A percentile compares a stretch with the other conserved stretches of the same genome.
Evolutionary conservation across 179 eudicot species (phyloP).

Genomic region (Silene coronaria): DNA sequence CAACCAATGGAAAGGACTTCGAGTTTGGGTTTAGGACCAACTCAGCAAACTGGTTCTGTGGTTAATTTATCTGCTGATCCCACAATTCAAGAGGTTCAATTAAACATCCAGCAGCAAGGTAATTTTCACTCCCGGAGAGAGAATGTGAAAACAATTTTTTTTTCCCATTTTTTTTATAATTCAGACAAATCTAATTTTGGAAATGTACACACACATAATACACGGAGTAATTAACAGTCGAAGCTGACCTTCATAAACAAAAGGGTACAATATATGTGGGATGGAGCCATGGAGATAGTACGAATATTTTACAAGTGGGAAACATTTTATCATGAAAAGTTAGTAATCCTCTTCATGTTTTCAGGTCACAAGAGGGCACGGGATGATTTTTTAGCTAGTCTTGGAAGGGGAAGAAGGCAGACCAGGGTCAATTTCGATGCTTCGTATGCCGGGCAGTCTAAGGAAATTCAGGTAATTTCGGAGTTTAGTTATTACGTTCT

Average conservation of each 20-base stretch:
- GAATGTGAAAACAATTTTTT: too few relatives aligned
- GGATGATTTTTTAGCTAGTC: slow-evolving; percentile 25
- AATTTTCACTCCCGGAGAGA: background rate
- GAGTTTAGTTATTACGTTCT: background rate
- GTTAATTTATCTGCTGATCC: slow-evolving; percentile 24
- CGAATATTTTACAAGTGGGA: background rate
- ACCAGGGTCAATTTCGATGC: slow-evolving; percentile 12
- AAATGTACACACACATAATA: too few relatives aligned
- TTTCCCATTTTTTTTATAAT: too few relatives aligned
- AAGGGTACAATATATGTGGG: background rate
- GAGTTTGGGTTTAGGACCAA: slow-evolving; percentile 12
- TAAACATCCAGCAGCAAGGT: slow-evolving; percentile 23
- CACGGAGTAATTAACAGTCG: too few relatives aligned
- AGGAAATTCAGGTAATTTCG: slow-evolving; percentile 24
- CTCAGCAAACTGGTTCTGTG: slow-evolving; percentile 13
- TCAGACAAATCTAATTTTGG: too few relatives aligned
- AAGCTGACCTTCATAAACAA: background rate
- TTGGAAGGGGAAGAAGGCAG: slow-evolving; percentile 35
- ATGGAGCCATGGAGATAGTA: background rate
- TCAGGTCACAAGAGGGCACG: slow-evolving; percentile 39
- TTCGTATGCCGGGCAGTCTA: slow-evolving; percentile 11
- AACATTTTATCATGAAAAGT: background rate
- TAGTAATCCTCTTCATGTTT: slow-evolving; percentile 18
- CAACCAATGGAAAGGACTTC: slow-evolving; percentile 32
- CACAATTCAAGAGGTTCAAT: slow-evolving; percentile 13